Conservation (phyloP, 106 monocot species). For the Dioscorea alata region DNA sequence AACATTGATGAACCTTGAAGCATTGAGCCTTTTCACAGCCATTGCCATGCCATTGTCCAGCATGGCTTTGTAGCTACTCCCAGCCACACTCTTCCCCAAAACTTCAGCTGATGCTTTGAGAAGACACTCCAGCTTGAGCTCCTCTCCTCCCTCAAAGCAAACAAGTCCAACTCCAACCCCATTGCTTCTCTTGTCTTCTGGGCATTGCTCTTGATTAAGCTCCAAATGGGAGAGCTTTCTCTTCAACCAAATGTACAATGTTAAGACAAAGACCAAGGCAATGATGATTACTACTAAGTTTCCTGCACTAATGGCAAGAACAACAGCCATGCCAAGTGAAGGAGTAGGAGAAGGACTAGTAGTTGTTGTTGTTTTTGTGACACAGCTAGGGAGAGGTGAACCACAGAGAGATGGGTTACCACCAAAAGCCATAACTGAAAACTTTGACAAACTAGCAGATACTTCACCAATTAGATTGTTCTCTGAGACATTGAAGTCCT, state of each 20-base stretch:
- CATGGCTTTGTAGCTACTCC: conserved; percentile 34
- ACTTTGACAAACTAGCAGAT: conserved; percentile 11
- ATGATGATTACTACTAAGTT: conserved; percentile 12
- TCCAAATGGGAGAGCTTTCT: neutral
- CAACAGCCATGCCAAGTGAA: conserved; percentile 8
- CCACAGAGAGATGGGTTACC: conserved; percentile 29
- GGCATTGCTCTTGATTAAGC: neutral
- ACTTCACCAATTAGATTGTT: conserved; percentile 18
- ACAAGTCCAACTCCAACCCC: conserved; percentile 8
- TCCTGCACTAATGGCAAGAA: conserved; percentile 17
- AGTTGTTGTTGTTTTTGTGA: neutral
- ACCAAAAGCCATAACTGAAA: conserved; percentile 14
- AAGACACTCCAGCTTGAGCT: conserved; percentile 27
- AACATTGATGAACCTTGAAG: neutral
- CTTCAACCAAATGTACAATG: conserved; percentile 11
- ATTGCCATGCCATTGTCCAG: conserved; percentile 25
- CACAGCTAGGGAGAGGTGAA: conserved; percentile 13
- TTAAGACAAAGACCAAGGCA: conserved; percentile 10
- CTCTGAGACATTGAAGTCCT: conserved; percentile 26
- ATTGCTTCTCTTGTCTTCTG: neutral
- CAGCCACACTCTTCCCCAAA: conserved; percentile 30
- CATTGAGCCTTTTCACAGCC: conserved; percentile 38
- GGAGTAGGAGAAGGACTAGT: neutral
- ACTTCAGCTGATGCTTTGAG: conserved; percentile 48
- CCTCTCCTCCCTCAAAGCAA: conserved; percentile 23